phyloP scores from a whole-genome alignment of 371 early-diverging fungal genomes.

The Mucor circinelloides region DNA sequence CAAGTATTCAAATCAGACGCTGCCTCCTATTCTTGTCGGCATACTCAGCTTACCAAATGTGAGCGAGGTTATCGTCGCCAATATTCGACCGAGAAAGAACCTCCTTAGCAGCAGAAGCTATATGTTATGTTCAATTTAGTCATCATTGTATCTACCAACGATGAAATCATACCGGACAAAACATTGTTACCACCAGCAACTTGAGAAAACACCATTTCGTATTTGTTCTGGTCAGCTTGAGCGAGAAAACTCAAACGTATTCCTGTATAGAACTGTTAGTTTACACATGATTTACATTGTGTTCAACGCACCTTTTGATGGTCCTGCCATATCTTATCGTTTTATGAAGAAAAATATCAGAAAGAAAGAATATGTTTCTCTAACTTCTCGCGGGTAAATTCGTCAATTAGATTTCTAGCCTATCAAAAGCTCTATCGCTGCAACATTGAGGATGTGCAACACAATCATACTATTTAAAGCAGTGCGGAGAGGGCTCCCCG shows the following conservation, averaged over 20 bases:
- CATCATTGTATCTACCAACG: neutral
- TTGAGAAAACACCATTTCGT: conserved; percentile 49
- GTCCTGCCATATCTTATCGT: conserved; percentile 26
- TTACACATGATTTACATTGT: neutral
- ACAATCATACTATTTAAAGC: neutral
- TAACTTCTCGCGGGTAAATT: neutral
- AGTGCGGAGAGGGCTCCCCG: neutral
- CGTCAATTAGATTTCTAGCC: neutral
- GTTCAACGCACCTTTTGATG: conserved; percentile 18
- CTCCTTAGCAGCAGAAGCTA: conserved; percentile 45
- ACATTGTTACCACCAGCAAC: conserved; percentile 28
- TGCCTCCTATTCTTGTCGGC: neutral
- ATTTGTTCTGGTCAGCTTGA: conserved; percentile 46
- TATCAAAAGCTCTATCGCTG: neutral
- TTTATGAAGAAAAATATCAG: neutral
- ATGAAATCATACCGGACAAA: conserved; percentile 35
- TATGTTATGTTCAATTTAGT: neutral
- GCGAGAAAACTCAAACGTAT: conserved; percentile 51
- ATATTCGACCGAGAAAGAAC: conserved; percentile 50
- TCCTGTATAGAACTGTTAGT: conserved; percentile 18
- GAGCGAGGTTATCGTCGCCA: conserved; percentile 47
- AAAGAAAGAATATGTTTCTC: neutral
- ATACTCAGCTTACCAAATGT: conserved; percentile 38
- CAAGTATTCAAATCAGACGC: neutral
- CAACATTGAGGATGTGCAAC: neutral